Evolutionary conservation across 495 filamentous ascomycete genomes (phyloP).

Genomic region (Tuber borchii): DNA sequence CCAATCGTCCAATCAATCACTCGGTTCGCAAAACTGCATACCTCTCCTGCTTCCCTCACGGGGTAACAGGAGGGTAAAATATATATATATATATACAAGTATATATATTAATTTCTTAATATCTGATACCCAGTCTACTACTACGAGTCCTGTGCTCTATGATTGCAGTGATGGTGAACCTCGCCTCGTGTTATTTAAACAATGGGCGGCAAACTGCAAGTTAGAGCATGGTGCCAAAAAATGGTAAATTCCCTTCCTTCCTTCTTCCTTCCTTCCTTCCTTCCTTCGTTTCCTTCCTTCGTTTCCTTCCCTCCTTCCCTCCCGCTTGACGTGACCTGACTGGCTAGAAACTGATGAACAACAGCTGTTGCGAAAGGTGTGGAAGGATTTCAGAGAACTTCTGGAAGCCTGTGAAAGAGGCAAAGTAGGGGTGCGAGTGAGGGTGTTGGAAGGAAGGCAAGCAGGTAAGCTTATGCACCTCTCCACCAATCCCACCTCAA

Average conservation of each 20-base stretch:
- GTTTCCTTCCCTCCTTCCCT: background rate
- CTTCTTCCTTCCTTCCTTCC: background rate
- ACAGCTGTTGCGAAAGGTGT: background rate
- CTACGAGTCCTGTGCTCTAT: background rate
- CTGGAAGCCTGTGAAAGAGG: slow-evolving; percentile 29
- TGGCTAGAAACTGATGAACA: background rate
- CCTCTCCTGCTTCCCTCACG: background rate
- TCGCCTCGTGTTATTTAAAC: background rate
- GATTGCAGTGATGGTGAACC: background rate
- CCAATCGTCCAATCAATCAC: background rate
- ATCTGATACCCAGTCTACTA: background rate
- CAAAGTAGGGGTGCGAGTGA: background rate
- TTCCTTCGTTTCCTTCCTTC: background rate
- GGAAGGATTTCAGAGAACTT: slow-evolving; percentile 23
- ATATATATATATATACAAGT: too few relatives aligned
- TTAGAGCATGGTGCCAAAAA: background rate
- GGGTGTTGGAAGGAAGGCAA: slow-evolving; percentile 29
- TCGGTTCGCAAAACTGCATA: background rate
- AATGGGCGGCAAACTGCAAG: background rate
- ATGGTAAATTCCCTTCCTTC: background rate
- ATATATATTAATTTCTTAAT: background rate
- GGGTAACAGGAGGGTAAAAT: background rate
- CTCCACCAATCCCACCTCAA: slow-evolving; percentile 14
- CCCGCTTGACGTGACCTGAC: background rate
- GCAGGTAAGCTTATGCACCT: slow-evolving; percentile 37